Evolutionary conservation across 208 protist genomes (phyloP).

Genomic region (Leishmania mexicana): DNA sequence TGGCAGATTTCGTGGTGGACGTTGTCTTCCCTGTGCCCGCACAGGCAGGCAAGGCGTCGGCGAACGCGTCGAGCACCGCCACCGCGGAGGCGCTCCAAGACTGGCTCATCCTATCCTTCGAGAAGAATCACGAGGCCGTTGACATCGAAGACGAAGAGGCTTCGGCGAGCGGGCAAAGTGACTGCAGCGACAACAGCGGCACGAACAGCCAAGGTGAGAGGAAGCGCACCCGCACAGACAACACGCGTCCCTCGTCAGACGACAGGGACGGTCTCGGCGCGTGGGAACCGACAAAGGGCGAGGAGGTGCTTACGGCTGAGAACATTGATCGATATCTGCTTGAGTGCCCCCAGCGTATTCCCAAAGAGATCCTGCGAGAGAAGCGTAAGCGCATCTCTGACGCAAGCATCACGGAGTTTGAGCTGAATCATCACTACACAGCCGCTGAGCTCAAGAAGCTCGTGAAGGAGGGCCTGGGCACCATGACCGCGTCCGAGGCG

Average conservation of each 20-base stretch:
- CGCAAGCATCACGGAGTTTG: slow-evolving; percentile 66
- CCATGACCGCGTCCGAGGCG: slow-evolving; percentile 13
- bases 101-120: slow-evolving; percentile 77
- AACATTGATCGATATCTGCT: slow-evolving; percentile 77
- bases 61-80: not conserved
- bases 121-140: slow-evolving; percentile 66
- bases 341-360: slow-evolving; percentile 61
- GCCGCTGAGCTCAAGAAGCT: slow-evolving; percentile 54
- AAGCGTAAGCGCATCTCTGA: slow-evolving; percentile 51
- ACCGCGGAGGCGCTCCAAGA: slow-evolving; percentile 37
- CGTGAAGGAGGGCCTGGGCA: slow-evolving; percentile 39
- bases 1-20: slow-evolving; percentile 86
- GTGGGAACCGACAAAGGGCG: slow-evolving; percentile 42
- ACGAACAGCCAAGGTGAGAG: not conserved
- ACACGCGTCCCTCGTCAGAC: not conserved
- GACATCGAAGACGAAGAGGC: slow-evolving; percentile 39
- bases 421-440: slow-evolving; percentile 85
- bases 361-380: slow-evolving; percentile 54
- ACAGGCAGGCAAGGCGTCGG: not conserved
- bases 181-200: slow-evolving; percentile 12
- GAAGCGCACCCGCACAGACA: slow-evolving; percentile 2
- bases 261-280: slow-evolving; percentile 24
- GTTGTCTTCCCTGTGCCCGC: slow-evolving; percentile 69
- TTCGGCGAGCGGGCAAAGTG: slow-evolving; percentile 16
- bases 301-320: slow-evolving; percentile 72